Evolutionary conservation across 768 basidiomycete species (phyloP), one percentile per base, ranked within the genome.

Genomic region (Filobasidium floriforme): DNA sequence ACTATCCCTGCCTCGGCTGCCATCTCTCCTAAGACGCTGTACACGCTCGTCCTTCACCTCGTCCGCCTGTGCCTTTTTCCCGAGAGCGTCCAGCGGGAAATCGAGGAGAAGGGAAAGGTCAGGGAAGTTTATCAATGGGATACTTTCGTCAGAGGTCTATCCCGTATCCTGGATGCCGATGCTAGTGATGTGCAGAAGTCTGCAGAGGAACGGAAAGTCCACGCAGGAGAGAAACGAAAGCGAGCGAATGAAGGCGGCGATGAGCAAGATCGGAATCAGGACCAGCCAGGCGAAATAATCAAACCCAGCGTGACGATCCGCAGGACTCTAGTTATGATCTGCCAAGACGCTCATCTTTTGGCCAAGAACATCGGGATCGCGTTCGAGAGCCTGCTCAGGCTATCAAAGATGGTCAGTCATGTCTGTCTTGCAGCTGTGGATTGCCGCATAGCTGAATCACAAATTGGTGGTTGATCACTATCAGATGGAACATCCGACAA

Each of bases 371-470:
- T 65, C 5, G 64, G 59, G 41, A 59, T 22, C 32, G 61, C 70
- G 32, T 78, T 75, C 73, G 57, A 69, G 18, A 72, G 72, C 15
- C 29, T 78, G 14, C 72, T 76, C 41, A 62, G 75, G 5, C 49
- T 78, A 11, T 49, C 71, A 11, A 75, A 77, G 57, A 68, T 77
- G 63, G 77, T 77, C 43, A 60, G 75, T 70, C 28, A 22, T 22
- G 10, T 46, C 41, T 54, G 29, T 15, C 9, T n/a, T 6, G 15
- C 1, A 6, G 28, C 10, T 49, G 44, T 5, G 9, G 0, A 26
- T 51, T 12, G 15, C 9, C 18, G 18, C 18, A 26, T 7, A 54
- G 41, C 32, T 37, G 9, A 37, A 37, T 51, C 10, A 40, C 18
- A 24, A 43, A 15, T 59, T 11, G 19, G 2, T 26, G 57, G 46